Conservation (phyloP, 192 early-diverging fungal genomes). For the Mortierella antarctica region DNA sequence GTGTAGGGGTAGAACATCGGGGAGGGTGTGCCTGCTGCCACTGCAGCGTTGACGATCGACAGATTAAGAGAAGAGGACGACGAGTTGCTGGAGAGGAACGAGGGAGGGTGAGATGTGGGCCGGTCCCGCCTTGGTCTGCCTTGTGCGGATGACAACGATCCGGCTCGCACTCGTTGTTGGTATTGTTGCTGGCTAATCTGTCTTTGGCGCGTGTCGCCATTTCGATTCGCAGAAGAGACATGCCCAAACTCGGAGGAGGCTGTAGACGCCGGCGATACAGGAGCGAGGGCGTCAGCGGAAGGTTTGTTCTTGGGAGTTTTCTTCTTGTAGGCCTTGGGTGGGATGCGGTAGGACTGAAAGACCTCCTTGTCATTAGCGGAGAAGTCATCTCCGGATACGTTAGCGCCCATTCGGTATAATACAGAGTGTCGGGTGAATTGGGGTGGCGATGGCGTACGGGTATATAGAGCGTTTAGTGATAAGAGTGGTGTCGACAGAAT, state of each 20-base stretch:
- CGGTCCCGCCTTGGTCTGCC: conserved; percentile 15
- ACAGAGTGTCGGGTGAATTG: not conserved
- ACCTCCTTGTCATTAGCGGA: conserved; percentile 41
- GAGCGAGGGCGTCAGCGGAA: not conserved
- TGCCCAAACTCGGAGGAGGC: conserved; percentile 19
- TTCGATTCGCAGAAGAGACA: not conserved
- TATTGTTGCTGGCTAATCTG: conserved; percentile 4
- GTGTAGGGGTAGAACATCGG: conserved; percentile 6
- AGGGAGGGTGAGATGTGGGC: conserved; percentile 42
- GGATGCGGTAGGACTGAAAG: conserved; percentile 51
- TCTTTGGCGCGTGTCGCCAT: not conserved
- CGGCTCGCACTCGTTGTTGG: conserved; percentile 21
- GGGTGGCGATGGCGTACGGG: not conserved
- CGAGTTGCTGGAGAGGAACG: conserved; percentile 22
- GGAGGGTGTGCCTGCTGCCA: conserved; percentile 27
- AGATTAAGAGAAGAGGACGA: conserved; percentile 43
- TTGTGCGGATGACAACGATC: conserved; percentile 25
- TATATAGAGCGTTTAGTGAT: not conserved
- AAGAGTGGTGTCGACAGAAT: not conserved
- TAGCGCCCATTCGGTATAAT: conserved; percentile 32
- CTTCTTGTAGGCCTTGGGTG: conserved; percentile 47
- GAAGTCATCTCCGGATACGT: conserved; percentile 37
- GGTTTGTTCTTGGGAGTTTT: conserved; percentile 6
- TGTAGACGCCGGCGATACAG: conserved; percentile 10
- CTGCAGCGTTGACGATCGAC: conserved; percentile 46